phyloP scores from a whole-genome alignment of 148 eudicot genomes.

The Amaranthus hypochondriacus region DNA sequence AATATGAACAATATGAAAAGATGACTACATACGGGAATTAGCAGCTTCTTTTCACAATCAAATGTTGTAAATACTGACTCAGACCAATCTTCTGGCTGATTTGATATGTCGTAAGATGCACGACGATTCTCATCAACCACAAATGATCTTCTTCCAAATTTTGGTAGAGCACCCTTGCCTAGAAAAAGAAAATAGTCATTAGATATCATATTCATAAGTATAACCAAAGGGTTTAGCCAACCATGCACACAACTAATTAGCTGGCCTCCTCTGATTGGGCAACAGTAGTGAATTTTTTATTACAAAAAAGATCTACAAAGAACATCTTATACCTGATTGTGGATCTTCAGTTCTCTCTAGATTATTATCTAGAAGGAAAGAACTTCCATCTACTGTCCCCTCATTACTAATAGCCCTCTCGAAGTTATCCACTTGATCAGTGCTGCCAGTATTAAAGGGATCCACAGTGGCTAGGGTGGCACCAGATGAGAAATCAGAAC shows the following conservation, averaged over 20 bases:
- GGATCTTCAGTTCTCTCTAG: conserved; percentile 56
- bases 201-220: background rate
- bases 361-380: conserved; percentile 41
- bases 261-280: background rate
- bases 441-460: conserved; percentile 30
- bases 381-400: conserved; percentile 45
- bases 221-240: background rate
- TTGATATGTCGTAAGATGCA: conserved; percentile 52
- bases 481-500: conserved; percentile 62
- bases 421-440: conserved; percentile 29
- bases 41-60: conserved; percentile 74
- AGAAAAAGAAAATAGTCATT: conserved; percentile 8
- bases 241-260: too few relatives aligned
- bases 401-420: conserved; percentile 39
- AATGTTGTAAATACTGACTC: conserved; percentile 57
- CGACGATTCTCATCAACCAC: conserved; percentile 67
- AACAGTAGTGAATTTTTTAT: background rate
- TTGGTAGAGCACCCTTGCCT: conserved; percentile 51
- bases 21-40: conserved; percentile 59
- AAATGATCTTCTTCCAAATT: conserved; percentile 47
- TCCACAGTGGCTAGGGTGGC: conserved; percentile 40
- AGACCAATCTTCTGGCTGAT: conserved; percentile 29
- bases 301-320: conserved; percentile 3
- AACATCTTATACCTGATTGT: conserved; percentile 43
- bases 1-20: background rate